Evolutionary conservation across 2,329 filamentous ascomycete genomes (phyloP).

Genomic region (Trichoderma sp.): DNA sequence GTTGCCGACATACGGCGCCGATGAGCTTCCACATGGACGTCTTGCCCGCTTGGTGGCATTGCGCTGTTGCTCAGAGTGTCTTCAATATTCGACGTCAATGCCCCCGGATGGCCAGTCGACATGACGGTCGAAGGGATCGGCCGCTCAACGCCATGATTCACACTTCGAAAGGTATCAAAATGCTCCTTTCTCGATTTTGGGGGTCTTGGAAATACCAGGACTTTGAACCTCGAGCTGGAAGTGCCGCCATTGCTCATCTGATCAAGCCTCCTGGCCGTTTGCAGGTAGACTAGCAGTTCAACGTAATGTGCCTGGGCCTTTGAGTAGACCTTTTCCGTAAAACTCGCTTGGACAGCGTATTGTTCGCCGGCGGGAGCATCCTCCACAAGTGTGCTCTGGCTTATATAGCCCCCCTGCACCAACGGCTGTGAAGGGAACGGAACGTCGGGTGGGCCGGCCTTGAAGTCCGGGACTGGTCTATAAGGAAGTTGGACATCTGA

Average conservation of each 20-base stretch:
- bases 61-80: slow-evolving; percentile 1
- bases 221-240: slow-evolving; percentile 48
- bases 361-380: not conserved
- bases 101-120: not conserved
- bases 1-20: not conserved
- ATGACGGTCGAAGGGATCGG: not conserved
- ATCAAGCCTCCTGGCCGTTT: slow-evolving; percentile 58
- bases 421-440: not conserved
- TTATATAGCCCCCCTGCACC: slow-evolving; percentile 2
- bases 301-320: slow-evolving; percentile 75
- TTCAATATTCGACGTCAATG: slow-evolving; percentile 19
- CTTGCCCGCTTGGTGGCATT: not conserved
- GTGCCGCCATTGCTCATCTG: slow-evolving; percentile 44
- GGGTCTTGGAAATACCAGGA: slow-evolving; percentile 59
- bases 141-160: slow-evolving; percentile 7
- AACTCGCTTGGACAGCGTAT: slow-evolving; percentile 42
- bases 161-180: not conserved
- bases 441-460: not conserved
- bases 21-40: not conserved
- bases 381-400: not conserved
- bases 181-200: slow-evolving; percentile 40
- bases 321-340: slow-evolving; percentile 68
- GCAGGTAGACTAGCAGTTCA: slow-evolving; percentile 67
- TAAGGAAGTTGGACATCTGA: slow-evolving; percentile 6
- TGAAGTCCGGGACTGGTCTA: not conserved